phyloP scores from a whole-genome alignment of 1,284 basidiomycete genomes.

The Exsudoporus floridanus region DNA sequence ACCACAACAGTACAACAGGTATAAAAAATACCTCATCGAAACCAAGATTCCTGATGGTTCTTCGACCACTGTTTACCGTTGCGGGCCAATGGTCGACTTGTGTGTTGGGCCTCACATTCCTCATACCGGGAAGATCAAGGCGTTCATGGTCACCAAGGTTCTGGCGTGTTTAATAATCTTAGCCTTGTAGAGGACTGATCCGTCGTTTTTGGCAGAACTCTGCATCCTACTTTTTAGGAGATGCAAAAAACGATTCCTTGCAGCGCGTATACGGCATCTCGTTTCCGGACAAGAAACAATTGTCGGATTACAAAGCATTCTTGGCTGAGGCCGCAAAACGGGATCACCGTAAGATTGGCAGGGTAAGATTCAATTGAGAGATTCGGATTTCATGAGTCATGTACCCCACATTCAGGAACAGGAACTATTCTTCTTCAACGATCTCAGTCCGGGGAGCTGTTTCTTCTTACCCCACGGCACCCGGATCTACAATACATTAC shows the following conservation, averaged over 20 bases:
- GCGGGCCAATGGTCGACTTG: conserved; percentile 97
- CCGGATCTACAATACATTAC: conserved; percentile 92
- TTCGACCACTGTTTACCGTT: conserved; percentile 97
- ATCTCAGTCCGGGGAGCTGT: conserved; percentile 90
- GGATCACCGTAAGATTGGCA: conserved; percentile 95
- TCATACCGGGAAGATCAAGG: conserved; percentile 97
- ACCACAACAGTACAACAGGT: conserved; percentile 88
- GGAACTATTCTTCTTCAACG: conserved; percentile 99
- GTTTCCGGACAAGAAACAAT: conserved; percentile 97
- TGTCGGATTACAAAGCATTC: conserved; percentile 95
- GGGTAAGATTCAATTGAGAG: conserved; percentile 42
- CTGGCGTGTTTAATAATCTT: conserved; percentile 4
- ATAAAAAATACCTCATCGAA: conserved; percentile 96
- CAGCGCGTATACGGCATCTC: conserved; percentile 99
- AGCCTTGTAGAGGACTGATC: neutral
- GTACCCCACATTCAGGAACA: conserved; percentile 62
- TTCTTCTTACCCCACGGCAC: conserved; percentile 99
- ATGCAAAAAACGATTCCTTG: conserved; percentile 91
- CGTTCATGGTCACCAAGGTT: conserved; percentile 92
- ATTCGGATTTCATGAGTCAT: neutral
- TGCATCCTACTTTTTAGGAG: conserved; percentile 97
- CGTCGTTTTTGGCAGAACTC: conserved; percentile 66
- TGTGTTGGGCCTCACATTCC: conserved; percentile 98
- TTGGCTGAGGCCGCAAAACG: conserved; percentile 96
- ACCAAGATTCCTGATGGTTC: conserved; percentile 96